Evolutionary conservation across 805 yeast species (phyloP), one percentile per base, ranked within the genome.

Genomic region (Candida namnaoensis): DNA sequence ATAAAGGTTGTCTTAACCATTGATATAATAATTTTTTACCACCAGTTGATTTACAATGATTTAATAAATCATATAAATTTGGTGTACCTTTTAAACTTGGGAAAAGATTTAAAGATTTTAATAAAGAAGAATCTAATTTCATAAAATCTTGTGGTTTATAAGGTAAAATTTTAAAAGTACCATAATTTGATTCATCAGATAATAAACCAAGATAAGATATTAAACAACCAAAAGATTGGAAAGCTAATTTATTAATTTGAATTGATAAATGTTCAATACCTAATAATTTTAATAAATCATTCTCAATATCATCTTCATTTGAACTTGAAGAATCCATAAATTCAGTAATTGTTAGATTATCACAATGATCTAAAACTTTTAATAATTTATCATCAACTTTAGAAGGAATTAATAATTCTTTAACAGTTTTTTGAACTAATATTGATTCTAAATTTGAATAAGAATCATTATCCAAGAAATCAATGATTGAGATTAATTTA

Each of bases 1-100:
- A 80, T 38, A 93, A 69, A 1, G 99, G 99, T 61, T 93, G 99
- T 56, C 91, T 93, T 46, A 93, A 70, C 99, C 99, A 93, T 55
- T 88, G 96, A 13, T 93, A 80, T 25, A 93, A 71, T 39, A 90
- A 63, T 48, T 98, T 72, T 1, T 91, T 68, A 7, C 99, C 99
- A n/a, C 93, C 88, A 2, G 78, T 72, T 5, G 95, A 82, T 52
- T 85, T 88, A 67, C 98, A 91, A 50, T 81, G 78, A 66, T 93
- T 91, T 52, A 93, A 66, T 36, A 93, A 69, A 25, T 95, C 96
- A 57, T 76, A 90, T 35, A 93, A 63, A 9, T 95, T 83, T 0
- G 78, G 59, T 23, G 46, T 48, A 30, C 49, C 49, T 7, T 48
- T 49, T 12, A 50, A 48, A 3, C 53, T 49, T 10, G 97, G 95